Evolutionary conservation across 1,139 yeast species (phyloP).

Genomic region (Scheffersomyces parashehatae): DNA sequence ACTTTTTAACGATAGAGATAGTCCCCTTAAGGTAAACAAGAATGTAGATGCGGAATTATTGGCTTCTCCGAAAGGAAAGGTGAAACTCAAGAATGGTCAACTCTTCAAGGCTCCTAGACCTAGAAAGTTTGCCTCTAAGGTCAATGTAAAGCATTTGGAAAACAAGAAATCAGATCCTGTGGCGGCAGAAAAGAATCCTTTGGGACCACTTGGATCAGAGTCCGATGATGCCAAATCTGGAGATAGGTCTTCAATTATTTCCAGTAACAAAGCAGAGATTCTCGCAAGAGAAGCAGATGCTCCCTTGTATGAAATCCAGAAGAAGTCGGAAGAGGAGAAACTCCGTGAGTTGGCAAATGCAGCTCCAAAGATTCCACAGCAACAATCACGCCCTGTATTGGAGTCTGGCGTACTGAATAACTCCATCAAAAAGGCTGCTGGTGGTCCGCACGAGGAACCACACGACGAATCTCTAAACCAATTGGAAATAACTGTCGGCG

Average conservation of each 20-base stretch:
- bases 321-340: conserved; percentile 17
- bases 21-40: conserved; percentile 25
- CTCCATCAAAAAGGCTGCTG: neutral
- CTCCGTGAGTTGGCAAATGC: conserved; percentile 9
- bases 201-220: conserved; percentile 45
- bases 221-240: conserved; percentile 12
- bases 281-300: conserved; percentile 35
- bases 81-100: conserved; percentile 16
- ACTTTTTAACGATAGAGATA: conserved; percentile 37
- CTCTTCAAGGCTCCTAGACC: conserved; percentile 48
- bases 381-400: neutral
- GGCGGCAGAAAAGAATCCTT: conserved; percentile 15
- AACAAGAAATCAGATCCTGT: conserved; percentile 1
- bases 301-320: conserved; percentile 48
- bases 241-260: conserved; percentile 16
- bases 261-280: conserved; percentile 21
- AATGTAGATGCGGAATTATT: neutral
- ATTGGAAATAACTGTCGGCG: conserved; percentile 76
- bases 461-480: conserved; percentile 15
- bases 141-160: conserved; percentile 33
- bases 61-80: conserved; percentile 17
- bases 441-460: conserved; percentile 3
- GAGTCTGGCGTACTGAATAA: neutral
- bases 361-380: conserved; percentile 2
- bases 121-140: conserved; percentile 34